Conservation (phyloP, 345 rosid genomes). For the Abelmoschus esculentus region DNA sequence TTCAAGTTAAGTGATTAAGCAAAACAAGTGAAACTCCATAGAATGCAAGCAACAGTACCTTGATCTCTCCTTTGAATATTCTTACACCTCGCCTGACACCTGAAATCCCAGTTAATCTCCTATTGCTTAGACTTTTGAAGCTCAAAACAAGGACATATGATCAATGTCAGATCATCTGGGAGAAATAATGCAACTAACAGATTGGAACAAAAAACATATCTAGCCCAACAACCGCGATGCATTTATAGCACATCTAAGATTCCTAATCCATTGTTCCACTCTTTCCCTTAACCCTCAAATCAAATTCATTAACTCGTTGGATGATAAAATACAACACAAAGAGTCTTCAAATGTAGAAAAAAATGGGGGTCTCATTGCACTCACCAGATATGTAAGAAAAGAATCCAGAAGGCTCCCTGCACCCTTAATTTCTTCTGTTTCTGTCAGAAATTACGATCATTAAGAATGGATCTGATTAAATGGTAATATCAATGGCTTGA, state of each 20-base stretch:
- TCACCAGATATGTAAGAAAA: not conserved
- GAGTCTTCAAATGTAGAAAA: not conserved
- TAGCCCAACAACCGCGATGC: not conserved
- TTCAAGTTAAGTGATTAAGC: not conserved
- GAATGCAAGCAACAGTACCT: conserved; percentile 9
- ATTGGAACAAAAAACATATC: not conserved
- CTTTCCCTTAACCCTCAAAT: not conserved
- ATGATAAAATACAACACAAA: not conserved
- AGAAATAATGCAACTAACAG: not conserved
- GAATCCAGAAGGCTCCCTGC: not conserved
- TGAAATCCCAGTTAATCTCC: not conserved
- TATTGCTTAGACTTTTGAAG: not conserved
- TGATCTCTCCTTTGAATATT: conserved; percentile 1
- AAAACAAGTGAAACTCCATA: not conserved
- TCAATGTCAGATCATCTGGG: conserved; percentile 3
- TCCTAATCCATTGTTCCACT: not conserved
- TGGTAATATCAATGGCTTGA: not conserved
- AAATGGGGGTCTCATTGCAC: not conserved
- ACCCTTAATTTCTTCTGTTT: not conserved
- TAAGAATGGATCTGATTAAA: conserved; percentile 7
- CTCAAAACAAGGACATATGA: not conserved
- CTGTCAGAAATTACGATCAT: not conserved
- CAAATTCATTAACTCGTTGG: not conserved
- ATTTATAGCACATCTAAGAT: not conserved
- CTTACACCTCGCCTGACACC: not conserved